Evolutionary conservation across 139 green algal genomes (phyloP), one percentile per base, ranked within the genome.

Genomic region (Closterium sp.): DNA sequence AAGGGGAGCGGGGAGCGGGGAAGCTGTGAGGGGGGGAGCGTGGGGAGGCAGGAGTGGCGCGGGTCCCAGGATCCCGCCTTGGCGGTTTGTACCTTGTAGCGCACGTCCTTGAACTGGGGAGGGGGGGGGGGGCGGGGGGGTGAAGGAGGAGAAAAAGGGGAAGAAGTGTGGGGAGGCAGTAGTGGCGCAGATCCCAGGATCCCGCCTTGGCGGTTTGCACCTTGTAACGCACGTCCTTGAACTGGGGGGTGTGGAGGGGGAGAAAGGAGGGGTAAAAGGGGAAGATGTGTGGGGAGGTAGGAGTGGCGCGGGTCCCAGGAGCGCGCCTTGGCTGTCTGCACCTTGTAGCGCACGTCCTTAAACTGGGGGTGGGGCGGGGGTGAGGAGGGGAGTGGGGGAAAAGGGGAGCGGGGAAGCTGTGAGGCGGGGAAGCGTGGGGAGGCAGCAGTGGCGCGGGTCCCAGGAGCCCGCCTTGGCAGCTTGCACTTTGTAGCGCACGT

Each of bases 161-260:
- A 9, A 45, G 10, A 21, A 24, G 50, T 1, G 50, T 70, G 50
- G 50, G 50, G 50, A 24, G 10, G 10, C 62, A 79, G 62, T 13
- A 79, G 62, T 79, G 62, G 62, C 62, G 62, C 62, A 13, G 62
- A 4, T 79, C 62, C 62, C 13, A 79, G 17, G 62, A 79, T 13
- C 13, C 62, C 17, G 62, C 17, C 17, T 27, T 79, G 62, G 62
- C 17, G 19, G 19, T 5, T 6, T 79, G 85, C 0, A 87, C 85
- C 85, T 87, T 87, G 85, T 87, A 87, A 9, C 28, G n/a, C 85
- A 87, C 85, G 85, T 87, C 85, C 85, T 32, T 19, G 22, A 87
- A 87, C 85, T 87, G 85, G 32, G n/a, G n/a, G n/a, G n/a, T n/a
- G n/a, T n/a, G n/a, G 27, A 17, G 22, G 28, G 27, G 85, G 27